Conservation (phyloP, 164 flowering plant genomes). For the Liquidambar formosana region DNA sequence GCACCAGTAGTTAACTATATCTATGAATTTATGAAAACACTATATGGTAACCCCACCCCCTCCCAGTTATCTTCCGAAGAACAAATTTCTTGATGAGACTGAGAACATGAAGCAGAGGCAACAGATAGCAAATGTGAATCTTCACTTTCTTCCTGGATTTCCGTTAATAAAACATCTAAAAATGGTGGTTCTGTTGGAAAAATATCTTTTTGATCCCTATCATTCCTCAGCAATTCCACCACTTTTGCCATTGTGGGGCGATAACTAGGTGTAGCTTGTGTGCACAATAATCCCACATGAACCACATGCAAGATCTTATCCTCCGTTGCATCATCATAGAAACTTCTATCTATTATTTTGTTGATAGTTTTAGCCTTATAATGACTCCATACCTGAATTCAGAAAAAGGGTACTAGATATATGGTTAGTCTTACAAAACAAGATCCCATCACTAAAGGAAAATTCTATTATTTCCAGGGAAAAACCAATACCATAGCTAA, state of each 20-base stretch:
- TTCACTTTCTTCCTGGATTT: neutral
- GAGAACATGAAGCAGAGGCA: constrained; percentile 4
- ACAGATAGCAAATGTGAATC: neutral
- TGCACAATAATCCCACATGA: constrained; percentile 17
- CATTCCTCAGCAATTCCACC: constrained; percentile 7
- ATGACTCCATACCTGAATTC: constrained; percentile 14
- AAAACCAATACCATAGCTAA: constrained; percentile 7
- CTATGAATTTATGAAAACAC: neutral
- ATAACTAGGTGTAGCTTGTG: constrained; percentile 10
- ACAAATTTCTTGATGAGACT: constrained; percentile 5
- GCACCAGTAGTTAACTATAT: neutral
- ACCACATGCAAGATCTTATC: constrained; percentile 7
- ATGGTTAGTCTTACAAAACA: neutral
- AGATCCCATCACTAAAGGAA: neutral
- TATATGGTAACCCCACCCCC: neutral
- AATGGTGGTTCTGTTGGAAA: constrained; percentile 21
- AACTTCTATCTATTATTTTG: constrained; percentile 2
- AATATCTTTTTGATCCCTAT: neutral
- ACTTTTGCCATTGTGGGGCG: constrained; percentile 20
- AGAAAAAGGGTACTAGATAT: neutral
- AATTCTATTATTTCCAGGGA: neutral
- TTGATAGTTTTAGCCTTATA: constrained; percentile 4
- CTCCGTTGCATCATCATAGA: neutral
- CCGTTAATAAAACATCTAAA: constrained; percentile 3
- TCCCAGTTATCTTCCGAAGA: neutral